Evolutionary conservation across 169 alveolate species (phyloP), one percentile per base, ranked within the genome.

Genomic region (Condylostoma magnum): DNA sequence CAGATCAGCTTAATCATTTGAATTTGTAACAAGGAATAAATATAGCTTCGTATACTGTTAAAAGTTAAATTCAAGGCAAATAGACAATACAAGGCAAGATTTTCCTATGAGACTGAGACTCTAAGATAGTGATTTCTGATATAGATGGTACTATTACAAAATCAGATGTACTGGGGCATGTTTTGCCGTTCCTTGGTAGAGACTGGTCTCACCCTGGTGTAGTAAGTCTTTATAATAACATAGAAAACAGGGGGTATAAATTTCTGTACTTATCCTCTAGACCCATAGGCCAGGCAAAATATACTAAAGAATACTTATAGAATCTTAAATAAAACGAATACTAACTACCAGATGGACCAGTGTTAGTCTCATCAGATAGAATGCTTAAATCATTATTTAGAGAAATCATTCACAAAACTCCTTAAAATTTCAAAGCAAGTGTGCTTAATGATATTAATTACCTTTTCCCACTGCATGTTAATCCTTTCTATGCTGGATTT

Each of bases 161-260:
- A 44, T 95, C 99, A 18, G 99, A 97, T 72, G 96, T 97, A 4
- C 85, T 97, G 41, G 99, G 99, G 0, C 99, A 96, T 60, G 69
- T 98, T 38, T 91, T 97, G 93, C 99, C 99, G 22, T 89, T 97
- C 67, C 90, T 98, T 6, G 99, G 99, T n/a, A 86, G 92, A 46
- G 99, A 98, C 83, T 98, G 99, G 99, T 89, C 98, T 36, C 99
- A 98, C 78, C 84, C 87, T 12, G 99, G 99, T 0, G 98, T 97
- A 1, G 96, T 97, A 3, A 96, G 91, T 63, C 79, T 98, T 65
- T 95, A 92, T 76, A 90, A 96, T 37, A 92, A 94, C 66, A 91
- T 97, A 44, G 57, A 85, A 47, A 69, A 73, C n/a, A 94, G 96
- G 80, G 99, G 99, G 2, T 98, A 98, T 84, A 93, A 94, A 71